These are phyloP conservation scores for Colletotrichum sp. DNA, from an alignment of 2,329 filamentous ascomycete species.

Conservation along the genomic window DNA sequence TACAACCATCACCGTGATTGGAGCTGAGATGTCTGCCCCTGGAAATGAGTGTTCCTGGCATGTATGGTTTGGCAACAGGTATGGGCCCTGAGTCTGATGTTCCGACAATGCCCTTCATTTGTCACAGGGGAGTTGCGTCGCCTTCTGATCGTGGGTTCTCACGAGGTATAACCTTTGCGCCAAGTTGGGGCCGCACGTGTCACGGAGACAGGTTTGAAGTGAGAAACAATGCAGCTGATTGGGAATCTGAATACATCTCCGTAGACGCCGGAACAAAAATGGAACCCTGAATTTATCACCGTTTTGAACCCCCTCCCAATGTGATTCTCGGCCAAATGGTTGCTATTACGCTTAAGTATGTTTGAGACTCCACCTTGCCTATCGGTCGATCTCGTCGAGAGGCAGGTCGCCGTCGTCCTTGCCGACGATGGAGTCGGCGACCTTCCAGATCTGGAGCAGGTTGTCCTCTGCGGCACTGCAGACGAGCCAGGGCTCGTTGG, in stretches of 20 bases:
- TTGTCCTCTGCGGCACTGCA: slow-evolving; percentile 97
- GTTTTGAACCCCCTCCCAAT: background rate
- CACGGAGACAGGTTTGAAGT: background rate
- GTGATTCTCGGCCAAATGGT: background rate
- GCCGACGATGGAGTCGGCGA: slow-evolving; percentile 80
- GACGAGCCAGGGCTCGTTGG: slow-evolving; percentile 95
- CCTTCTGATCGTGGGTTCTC: background rate
- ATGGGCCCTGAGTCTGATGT: background rate
- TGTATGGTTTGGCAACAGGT: background rate
- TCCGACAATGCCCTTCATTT: background rate
- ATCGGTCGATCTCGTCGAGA: slow-evolving; percentile 77
- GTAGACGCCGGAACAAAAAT: slow-evolving; percentile 18
- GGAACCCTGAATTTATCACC: slow-evolving; percentile 1
- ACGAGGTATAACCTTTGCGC: background rate
- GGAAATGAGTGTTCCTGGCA: background rate
- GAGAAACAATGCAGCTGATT: background rate
- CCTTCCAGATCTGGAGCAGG: slow-evolving; percentile 92
- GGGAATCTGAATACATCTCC: slow-evolving; percentile 17
- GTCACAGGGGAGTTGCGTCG: background rate
- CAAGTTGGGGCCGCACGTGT: background rate
- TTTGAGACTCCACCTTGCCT: slow-evolving; percentile 27
- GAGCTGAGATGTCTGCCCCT: background rate
- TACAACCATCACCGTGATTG: background rate
- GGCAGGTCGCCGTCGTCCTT: slow-evolving; percentile 78
- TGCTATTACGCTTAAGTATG: slow-evolving; percentile 6